Base-by-base conservation (phyloP, 768 basidiomycete genomes). In the Leccinum subgranulosum region DNA sequence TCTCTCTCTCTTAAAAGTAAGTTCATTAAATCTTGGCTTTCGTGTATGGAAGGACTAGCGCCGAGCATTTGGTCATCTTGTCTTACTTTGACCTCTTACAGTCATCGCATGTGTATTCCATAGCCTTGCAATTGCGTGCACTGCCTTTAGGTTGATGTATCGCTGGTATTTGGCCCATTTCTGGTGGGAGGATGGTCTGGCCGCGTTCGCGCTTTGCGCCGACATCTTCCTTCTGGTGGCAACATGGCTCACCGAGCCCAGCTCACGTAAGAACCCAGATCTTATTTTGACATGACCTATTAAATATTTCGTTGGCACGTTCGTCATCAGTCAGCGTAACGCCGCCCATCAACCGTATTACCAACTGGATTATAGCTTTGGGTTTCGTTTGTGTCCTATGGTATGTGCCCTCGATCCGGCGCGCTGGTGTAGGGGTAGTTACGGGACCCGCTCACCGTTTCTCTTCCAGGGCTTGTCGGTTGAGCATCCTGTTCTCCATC, bases 111-210 rank as follows among this genome's bases (percentile, higher is more conserved):
- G 41, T 21, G 27, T 43, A 6, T 63, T 60, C 15, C 69, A 71
- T 3, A n/a, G 57, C 2, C 49, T 61, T 2, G 69, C 69, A 21
- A 66, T 73, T 17, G 31, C 54, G 15, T 55, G 60, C 50, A 73
- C 70, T 7, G 6, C 63, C 4, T 65, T 68, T n/a, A 60, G 70
- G 51, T 17, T 73, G 8, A 1, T 15, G 4, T 66, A 66, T 51
- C 63, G 68, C 28, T 59, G 59, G 59, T 51, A 59, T 39, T 66
- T 54, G 50, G 31, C 53, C 4, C 49, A 49, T 17, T 70, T 70
- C 19, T 68, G 72, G 66, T 72, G 70, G 72, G 70, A 73, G 41
- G 72, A 72, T 33, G 57, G 47, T 6, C 68, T 60, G 62, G 68
- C 64, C 3, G 48, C 53, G n/a, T 39, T 68, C 1, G 72, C 68